These are phyloP conservation scores for Colletotrichum orbiculare DNA, from an alignment of 2,329 filamentous ascomycete species.

Conservation along the genomic window DNA sequence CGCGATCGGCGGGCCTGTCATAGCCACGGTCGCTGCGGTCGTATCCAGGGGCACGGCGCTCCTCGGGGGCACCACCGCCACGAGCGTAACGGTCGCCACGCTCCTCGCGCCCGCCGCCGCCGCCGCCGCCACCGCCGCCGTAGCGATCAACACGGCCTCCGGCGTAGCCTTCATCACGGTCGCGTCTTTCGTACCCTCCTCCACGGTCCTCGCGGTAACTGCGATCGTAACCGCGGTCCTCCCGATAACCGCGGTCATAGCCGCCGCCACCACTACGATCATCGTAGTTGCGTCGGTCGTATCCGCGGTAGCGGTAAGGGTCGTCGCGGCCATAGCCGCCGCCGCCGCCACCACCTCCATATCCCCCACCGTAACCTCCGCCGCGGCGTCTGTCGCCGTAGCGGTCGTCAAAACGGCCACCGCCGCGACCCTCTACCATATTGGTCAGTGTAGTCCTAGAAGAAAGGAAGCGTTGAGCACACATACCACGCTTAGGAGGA, in stretches of 20 bases:
- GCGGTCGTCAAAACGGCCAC: slow-evolving; percentile 62
- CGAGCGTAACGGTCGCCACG: slow-evolving; percentile 56
- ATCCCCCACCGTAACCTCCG: slow-evolving; percentile 58
- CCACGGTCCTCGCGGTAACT: slow-evolving; percentile 61
- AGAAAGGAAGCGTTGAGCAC: not conserved
- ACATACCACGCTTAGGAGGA: slow-evolving; percentile 94
- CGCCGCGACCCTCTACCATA: slow-evolving; percentile 54
- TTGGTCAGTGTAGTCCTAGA: not conserved
- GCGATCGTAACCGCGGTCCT: slow-evolving; percentile 58
- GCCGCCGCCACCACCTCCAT: slow-evolving; percentile 50
- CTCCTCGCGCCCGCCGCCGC: slow-evolving; percentile 47
- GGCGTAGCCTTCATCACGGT: slow-evolving; percentile 55
- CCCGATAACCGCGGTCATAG: slow-evolving; percentile 63
- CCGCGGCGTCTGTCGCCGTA: slow-evolving; percentile 75
- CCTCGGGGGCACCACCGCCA: slow-evolving; percentile 52
- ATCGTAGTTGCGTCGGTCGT: slow-evolving; percentile 55
- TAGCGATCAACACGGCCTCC: slow-evolving; percentile 54
- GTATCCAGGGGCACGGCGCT: slow-evolving; percentile 53
- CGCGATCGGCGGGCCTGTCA: slow-evolving; percentile 47
- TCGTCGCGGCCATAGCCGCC: slow-evolving; percentile 62
- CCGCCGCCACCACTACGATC: slow-evolving; percentile 45
- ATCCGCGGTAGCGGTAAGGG: slow-evolving; percentile 66
- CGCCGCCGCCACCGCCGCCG: slow-evolving; percentile 45
- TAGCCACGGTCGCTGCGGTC: slow-evolving; percentile 58
- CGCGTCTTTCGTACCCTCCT: slow-evolving; percentile 66